Evolutionary conservation across 208 protist species (phyloP).

Genomic region (Porcisia hertigi): DNA sequence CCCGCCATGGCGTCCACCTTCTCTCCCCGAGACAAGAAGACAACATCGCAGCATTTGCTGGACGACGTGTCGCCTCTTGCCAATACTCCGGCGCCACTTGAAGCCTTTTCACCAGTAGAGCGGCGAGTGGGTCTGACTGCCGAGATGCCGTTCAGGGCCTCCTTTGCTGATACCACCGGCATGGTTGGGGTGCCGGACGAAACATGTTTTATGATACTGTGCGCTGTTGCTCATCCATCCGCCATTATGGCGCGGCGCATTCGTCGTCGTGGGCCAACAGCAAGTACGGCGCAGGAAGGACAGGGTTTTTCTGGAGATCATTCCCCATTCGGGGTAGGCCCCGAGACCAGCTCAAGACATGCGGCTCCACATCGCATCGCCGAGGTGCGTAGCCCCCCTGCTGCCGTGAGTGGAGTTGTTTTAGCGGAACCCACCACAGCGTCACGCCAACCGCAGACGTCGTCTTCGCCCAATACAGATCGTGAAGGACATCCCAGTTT

Average conservation of each 20-base stretch:
- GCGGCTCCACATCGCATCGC: conserved; percentile 4
- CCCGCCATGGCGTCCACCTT: neutral
- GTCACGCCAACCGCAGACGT: neutral
- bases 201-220: conserved; percentile 29
- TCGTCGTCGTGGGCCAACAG: conserved; percentile 7
- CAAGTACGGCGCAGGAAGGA: neutral
- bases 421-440: neutral
- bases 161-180: neutral
- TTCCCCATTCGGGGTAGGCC: neutral
- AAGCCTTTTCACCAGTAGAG: neutral
- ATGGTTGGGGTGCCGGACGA: conserved; percentile 4
- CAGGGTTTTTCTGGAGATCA: neutral
- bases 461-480: neutral
- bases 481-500: neutral
- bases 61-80: conserved; percentile 18
- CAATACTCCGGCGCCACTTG: neutral
- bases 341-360: neutral
- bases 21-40: neutral
- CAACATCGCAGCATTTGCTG: conserved; percentile 6
- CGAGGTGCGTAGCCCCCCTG: neutral
- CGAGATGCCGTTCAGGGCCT: neutral
- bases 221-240: conserved; percentile 7
- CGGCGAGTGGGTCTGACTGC: neutral
- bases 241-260: neutral
- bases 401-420: neutral